Conservation (phyloP, 2,329 filamentous ascomycete genomes). For the Arthrobotrys entomopaga region DNA sequence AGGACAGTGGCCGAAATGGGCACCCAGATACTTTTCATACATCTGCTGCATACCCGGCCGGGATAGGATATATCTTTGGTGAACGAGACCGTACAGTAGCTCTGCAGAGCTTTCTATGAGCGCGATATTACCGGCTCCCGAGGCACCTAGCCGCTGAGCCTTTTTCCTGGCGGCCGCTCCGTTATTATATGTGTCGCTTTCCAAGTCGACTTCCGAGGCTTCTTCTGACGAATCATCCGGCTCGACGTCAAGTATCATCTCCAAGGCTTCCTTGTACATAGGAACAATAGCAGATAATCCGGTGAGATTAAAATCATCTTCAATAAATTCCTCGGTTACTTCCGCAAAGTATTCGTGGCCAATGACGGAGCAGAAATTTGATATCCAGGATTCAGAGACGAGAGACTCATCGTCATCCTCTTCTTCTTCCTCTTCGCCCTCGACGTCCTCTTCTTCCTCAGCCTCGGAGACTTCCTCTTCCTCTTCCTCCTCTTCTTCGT, state of each 20-base stretch:
- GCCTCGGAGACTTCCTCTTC: conserved; percentile 53
- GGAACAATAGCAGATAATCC: conserved; percentile 93
- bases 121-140: conserved; percentile 74
- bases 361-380: conserved; percentile 92
- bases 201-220: conserved; percentile 68
- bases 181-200: conserved; percentile 65
- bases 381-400: conserved; percentile 89
- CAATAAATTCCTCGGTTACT: conserved; percentile 98
- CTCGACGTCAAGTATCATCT: conserved; percentile 99
- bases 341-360: conserved; percentile 99
- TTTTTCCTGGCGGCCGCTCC: conserved; percentile 63
- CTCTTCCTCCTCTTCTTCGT: conserved; percentile 47
- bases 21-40: conserved; percentile 98
- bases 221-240: conserved; percentile 93
- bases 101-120: conserved; percentile 94
- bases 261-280: conserved; percentile 98
- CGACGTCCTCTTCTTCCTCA: conserved; percentile 59
- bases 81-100: conserved; percentile 96
- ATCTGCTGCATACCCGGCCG: conserved; percentile 97
- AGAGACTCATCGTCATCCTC: conserved; percentile 58
- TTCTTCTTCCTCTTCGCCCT: conserved; percentile 54
- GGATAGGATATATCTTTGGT: conserved; percentile 98
- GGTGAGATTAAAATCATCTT: conserved; percentile 99
- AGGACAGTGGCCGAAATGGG: conserved; percentile 96
- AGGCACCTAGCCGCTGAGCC: conserved; percentile 65